A percentile compares a stretch with the other conserved stretches of the same genome.
These are phyloP conservation scores for Cucumis hystrix DNA, from an alignment of 306 rosid genomes.

Conservation along the genomic window DNA sequence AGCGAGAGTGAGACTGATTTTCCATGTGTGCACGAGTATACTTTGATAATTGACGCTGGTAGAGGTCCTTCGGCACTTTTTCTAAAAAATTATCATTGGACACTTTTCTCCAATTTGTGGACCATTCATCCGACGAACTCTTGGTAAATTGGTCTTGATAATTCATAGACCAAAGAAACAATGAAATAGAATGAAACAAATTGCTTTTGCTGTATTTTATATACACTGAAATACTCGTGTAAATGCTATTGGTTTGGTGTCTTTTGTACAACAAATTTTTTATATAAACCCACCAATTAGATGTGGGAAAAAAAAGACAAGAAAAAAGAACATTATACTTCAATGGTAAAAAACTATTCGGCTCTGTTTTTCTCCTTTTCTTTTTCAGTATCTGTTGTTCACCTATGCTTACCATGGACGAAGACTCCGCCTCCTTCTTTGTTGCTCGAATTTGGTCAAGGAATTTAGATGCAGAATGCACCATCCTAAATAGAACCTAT, in stretches of 20 bases:
- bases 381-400: background rate
- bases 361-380: background rate
- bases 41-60: no score
- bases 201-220: background rate
- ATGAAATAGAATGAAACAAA: background rate
- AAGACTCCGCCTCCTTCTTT: background rate
- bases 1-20: no score
- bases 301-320: background rate
- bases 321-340: background rate
- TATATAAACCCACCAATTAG: background rate
- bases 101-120: no score
- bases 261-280: slow-evolving; percentile 1
- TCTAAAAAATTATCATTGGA: no score
- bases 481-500: background rate
- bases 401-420: background rate
- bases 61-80: no score
- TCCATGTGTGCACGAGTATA: no score
- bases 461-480: background rate
- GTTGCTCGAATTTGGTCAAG: background rate
- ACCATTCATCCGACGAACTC: no score
- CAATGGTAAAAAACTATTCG: background rate
- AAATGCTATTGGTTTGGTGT: background rate
- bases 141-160: background rate
- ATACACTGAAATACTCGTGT: background rate
- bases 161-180: background rate